Base-by-base conservation (phyloP, 2,329 filamentous ascomycete genomes). In the Pseudonectria foliicola region DNA sequence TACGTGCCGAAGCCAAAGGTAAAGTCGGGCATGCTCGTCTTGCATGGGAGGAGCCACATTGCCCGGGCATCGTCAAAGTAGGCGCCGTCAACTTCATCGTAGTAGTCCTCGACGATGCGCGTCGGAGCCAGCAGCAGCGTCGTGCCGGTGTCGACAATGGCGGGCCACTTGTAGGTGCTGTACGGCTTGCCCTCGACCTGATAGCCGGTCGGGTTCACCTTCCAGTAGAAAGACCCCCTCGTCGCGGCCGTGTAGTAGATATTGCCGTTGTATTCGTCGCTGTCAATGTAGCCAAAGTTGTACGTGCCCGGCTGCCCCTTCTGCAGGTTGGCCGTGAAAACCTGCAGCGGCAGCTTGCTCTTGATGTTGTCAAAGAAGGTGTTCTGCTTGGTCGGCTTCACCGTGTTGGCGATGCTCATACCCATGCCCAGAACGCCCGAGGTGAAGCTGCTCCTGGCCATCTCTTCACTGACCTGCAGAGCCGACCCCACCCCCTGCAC, bases 141-240 rank as follows among this genome's bases (percentile, higher is more conserved):
- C 37, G 81, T 85, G 35, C 81, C 82, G 3, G 81, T 85, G 61
- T 85, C 81, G 50, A 77, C 75, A 55, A 85, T 83, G 46, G 68
- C 71, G 0, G 63, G 62, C 15, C 66, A 64, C 6, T 73, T 40
- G 13, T 50, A 33, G 5, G 38, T 29, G 10, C 39, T 31, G 35
- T 45, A 55, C 0, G 29, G 21, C 4, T 35, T 34, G 0, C 23
- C 29, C 25, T 75, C 78, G 34, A 81, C 52, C 26, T 62, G 62
- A 59, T 77, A 81, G 13, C 71, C 75, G 15, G 64, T 62, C 10
- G 73, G 62, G 13, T 62, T 69, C 55, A 84, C 73, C 38, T 70
- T 60, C 80, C 80, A 85, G 64, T 73, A 82, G 4, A 77, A 74
- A 14, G 74, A 60, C 29, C 56, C 55, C 42, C 45, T 64, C 52